These are phyloP conservation scores for Aphelidium insulamus DNA, from an alignment of 371 early-diverging fungal species.

Conservation along the genomic window DNA sequence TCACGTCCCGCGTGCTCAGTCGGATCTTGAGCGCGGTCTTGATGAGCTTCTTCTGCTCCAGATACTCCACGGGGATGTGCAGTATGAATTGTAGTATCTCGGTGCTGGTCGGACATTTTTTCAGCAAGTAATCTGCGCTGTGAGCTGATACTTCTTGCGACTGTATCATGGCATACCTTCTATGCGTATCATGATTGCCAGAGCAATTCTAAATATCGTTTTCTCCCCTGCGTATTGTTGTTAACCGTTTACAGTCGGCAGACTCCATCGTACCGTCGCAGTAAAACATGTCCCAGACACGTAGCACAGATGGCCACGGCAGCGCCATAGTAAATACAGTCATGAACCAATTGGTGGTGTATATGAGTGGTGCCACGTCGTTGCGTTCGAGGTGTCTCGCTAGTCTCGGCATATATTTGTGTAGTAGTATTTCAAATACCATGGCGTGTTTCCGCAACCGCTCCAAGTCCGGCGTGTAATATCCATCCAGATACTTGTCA, in stretches of 20 bases:
- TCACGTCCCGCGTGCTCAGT: constrained; percentile 17
- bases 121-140: constrained; percentile 27
- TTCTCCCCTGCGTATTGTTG: constrained; percentile 30
- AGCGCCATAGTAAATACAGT: constrained; percentile 71
- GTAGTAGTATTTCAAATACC: constrained; percentile 55
- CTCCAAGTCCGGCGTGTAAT: constrained; percentile 45
- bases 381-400: constrained; percentile 48
- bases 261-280: constrained; percentile 49
- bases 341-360: constrained; percentile 81
- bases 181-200: constrained; percentile 47
- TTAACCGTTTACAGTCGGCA: too few relatives aligned
- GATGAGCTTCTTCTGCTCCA: constrained; percentile 41
- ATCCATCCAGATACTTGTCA: constrained; percentile 45
- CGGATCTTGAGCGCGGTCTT: constrained; percentile 40
- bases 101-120: constrained; percentile 47
- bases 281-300: constrained; percentile 83
- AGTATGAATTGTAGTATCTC: constrained; percentile 51
- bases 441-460: constrained; percentile 58
- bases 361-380: constrained; percentile 64
- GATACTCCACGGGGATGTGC: constrained; percentile 50
- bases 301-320: constrained; percentile 72
- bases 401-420: constrained; percentile 42
- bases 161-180: constrained; percentile 14
- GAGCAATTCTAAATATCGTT: constrained; percentile 54
- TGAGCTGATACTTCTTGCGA: not conserved